Conservation (phyloP, 2,329 filamentous ascomycete genomes). For the Bipolaris zeicola region DNA sequence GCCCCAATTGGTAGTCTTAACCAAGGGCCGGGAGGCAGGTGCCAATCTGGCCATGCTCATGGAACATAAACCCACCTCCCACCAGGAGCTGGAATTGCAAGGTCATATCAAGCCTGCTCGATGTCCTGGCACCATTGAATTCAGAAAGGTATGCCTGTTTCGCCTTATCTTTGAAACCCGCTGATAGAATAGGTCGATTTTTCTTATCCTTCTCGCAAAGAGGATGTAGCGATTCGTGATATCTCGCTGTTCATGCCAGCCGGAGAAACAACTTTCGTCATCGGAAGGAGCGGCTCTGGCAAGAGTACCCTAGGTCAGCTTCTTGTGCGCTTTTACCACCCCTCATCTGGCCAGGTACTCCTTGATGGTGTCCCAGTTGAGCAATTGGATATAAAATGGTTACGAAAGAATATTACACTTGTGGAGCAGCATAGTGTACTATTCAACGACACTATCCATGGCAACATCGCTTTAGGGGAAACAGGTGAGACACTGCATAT, state of each 20-base stretch:
- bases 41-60: slow-evolving; percentile 61
- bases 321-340: slow-evolving; percentile 76
- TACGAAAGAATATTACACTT: slow-evolving; percentile 77
- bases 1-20: slow-evolving; percentile 76
- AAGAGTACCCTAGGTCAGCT: slow-evolving; percentile 89
- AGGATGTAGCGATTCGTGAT: slow-evolving; percentile 63
- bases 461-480: slow-evolving; percentile 78
- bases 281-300: slow-evolving; percentile 86
- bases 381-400: slow-evolving; percentile 70
- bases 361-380: slow-evolving; percentile 70
- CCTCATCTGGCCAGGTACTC: slow-evolving; percentile 66
- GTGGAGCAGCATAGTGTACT: slow-evolving; percentile 82
- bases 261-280: slow-evolving; percentile 76
- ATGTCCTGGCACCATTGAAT: slow-evolving; percentile 71
- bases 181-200: slow-evolving; percentile 69
- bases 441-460: slow-evolving; percentile 79
- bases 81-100: slow-evolving; percentile 19
- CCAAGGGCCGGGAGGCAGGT: slow-evolving; percentile 79
- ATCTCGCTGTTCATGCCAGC: slow-evolving; percentile 73
- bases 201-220: slow-evolving; percentile 74
- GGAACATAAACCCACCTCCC: slow-evolving; percentile 40
- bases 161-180: not conserved
- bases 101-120: slow-evolving; percentile 30
- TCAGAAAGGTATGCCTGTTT: slow-evolving; percentile 64
- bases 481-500: slow-evolving; percentile 56